Conservation (phyloP, 495 filamentous ascomycete genomes). For the Evernia prunastri region DNA sequence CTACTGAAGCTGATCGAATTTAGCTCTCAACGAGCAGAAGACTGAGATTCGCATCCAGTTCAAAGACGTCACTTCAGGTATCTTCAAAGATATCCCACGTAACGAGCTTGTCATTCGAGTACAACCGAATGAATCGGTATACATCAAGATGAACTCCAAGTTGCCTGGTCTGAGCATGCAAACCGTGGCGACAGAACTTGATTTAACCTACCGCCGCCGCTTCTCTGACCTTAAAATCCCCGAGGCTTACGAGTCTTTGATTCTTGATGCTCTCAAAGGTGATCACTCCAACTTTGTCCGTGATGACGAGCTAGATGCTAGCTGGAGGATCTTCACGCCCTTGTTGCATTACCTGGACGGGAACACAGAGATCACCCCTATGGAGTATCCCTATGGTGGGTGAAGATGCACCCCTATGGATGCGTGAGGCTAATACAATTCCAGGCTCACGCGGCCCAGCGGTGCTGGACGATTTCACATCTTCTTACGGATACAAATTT, state of each 20-base stretch:
- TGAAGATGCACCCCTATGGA: slow-evolving; percentile 25
- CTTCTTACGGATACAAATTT: slow-evolving; percentile 98
- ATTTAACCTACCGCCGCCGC: slow-evolving; percentile 94
- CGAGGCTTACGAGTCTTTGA: slow-evolving; percentile 97
- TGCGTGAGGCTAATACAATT: slow-evolving; percentile 6
- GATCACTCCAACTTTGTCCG: slow-evolving; percentile 99
- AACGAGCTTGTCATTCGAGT: slow-evolving; percentile 99
- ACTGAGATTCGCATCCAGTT: slow-evolving; percentile 99
- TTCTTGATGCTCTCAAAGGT: slow-evolving; percentile 95
- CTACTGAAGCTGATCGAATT: slow-evolving; percentile 14
- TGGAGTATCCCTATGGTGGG: slow-evolving; percentile 99
- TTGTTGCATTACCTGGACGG: slow-evolving; percentile 96
- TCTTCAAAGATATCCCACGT: slow-evolving; percentile 99
- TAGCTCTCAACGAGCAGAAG: slow-evolving; percentile 98
- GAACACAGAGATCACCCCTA: slow-evolving; percentile 98
- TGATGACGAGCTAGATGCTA: slow-evolving; percentile 96
- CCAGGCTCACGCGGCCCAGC: slow-evolving; percentile 91
- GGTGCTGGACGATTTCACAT: slow-evolving; percentile 95
- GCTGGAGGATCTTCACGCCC: slow-evolving; percentile 98
- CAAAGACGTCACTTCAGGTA: slow-evolving; percentile 97
- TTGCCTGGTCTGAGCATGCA: slow-evolving; percentile 98
- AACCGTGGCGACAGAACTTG: slow-evolving; percentile 97
- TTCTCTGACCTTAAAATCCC: slow-evolving; percentile 99
- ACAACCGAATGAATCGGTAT: slow-evolving; percentile 98
- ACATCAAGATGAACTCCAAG: slow-evolving; percentile 99